Base-by-base conservation (phyloP, 148 eudicot species). In the Agrostemma githago region DNA sequence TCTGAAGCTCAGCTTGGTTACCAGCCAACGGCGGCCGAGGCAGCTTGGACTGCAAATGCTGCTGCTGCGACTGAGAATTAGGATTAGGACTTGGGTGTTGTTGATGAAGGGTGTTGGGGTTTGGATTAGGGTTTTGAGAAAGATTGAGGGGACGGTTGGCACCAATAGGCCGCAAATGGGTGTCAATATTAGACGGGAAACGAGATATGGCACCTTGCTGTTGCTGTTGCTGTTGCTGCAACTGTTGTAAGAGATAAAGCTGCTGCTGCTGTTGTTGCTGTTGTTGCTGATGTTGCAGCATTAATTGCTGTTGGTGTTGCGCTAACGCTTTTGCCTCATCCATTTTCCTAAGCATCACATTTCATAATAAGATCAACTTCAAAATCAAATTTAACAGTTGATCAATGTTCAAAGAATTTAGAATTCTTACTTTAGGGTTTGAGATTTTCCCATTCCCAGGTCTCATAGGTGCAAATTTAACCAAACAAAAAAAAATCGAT, bases 161-260 rank as follows among this genome's bases (percentile, higher is more conserved):
- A 14, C 85, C 83, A 3, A 81, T 86, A 16, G 91, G 88, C 20
- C 90, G 83, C 41, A 87, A 80, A 79, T 91, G 96, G 56, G 88
- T 91, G 14, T 88, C 90, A 67, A 90, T 90, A 76, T 88, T 88
- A 44, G 96, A 88, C 17, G 96, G 96, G 70, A 90, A 90, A 7
- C 96, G 89, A 44, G 96, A 82, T 46, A 90, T 84, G 5, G 89
- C 91, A 6, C 82, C 81, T 11, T 72, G 80, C 38, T 69, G 74
- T 44, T 76, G 78, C 20, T 76, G 79, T 1, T 41, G 66, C 3
- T 77, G 79, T 20, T 77, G 79, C 3, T 77, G 80, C 62, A 71
- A 64, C 17, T 78, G 80, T 17, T 66, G 80, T 9, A 71, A 62
- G 15, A 64, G 72, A 42, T 72, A 65, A 0, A 63, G 58, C 8